Conservation (phyloP, 352 stramenopile genomes). For the Phytophthora sp. region DNA sequence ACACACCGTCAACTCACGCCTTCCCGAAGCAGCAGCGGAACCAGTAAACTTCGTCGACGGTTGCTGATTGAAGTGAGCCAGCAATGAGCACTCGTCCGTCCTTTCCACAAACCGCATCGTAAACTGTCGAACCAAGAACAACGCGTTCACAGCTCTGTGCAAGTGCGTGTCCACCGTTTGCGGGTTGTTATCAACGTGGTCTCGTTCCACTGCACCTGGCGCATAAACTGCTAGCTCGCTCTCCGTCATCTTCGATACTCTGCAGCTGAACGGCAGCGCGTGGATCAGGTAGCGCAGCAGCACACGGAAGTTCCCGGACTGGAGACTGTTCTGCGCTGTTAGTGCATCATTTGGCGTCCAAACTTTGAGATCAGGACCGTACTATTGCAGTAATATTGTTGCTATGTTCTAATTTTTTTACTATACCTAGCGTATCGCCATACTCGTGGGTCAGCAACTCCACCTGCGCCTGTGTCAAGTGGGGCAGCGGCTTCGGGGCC, state of each 20-base stretch:
- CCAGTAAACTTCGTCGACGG: constrained; percentile 13
- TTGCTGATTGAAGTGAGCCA: constrained; percentile 69
- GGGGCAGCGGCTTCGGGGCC: constrained; percentile 45
- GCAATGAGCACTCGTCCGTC: constrained; percentile 63
- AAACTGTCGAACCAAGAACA: constrained; percentile 80
- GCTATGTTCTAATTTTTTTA: neutral
- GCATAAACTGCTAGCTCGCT: constrained; percentile 54
- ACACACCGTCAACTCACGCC: constrained; percentile 19
- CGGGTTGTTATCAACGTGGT: constrained; percentile 38
- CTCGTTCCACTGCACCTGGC: constrained; percentile 11
- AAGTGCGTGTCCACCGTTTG: constrained; percentile 53
- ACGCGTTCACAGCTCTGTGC: constrained; percentile 63
- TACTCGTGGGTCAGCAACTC: constrained; percentile 69
- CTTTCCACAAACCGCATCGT: constrained; percentile 76
- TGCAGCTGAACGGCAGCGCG: constrained; percentile 57
- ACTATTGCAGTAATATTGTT: constrained; percentile 8
- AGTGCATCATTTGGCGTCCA: constrained; percentile 4
- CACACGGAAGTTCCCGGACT: constrained; percentile 80
- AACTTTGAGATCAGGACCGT: constrained; percentile 1
- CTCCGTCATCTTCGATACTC: constrained; percentile 59
- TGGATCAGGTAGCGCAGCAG: constrained; percentile 69
- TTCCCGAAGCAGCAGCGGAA: constrained; percentile 3
- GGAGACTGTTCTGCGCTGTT: constrained; percentile 69
- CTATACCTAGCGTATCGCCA: constrained; percentile 53
- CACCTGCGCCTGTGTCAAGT: constrained; percentile 64